A percentile compares a stretch with the other conserved stretches of the same genome.
Evolutionary conservation across 805 yeast species (phyloP).

Genomic region (Komagataella ulmi): DNA sequence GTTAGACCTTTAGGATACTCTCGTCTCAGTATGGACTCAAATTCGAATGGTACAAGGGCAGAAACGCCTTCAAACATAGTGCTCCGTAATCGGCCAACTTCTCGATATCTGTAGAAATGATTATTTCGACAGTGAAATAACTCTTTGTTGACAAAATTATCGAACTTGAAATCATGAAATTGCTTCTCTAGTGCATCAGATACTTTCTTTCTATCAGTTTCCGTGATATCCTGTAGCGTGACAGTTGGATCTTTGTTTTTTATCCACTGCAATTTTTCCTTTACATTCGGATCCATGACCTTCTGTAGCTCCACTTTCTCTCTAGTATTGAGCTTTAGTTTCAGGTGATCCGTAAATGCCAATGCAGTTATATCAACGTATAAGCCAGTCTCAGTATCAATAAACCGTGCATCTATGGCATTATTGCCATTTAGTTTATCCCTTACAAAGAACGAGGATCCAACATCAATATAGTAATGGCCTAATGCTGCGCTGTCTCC

Average conservation of each 20-base stretch:
- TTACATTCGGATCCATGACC: constrained; percentile 5
- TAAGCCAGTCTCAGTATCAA: constrained; percentile 50
- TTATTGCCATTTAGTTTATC: constrained; percentile 36
- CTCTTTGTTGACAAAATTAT: not conserved
- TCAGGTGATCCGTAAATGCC: constrained; percentile 22
- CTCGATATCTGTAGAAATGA: constrained; percentile 32
- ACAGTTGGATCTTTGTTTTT: constrained; percentile 7
- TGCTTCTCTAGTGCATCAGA: not conserved
- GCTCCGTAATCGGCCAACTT: constrained; percentile 33
- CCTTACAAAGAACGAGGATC: constrained; percentile 37
- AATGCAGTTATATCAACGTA: constrained; percentile 58
- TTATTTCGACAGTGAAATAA: constrained; percentile 40
- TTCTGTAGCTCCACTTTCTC: constrained; percentile 3
- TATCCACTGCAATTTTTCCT: constrained; percentile 4
- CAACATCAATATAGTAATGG: constrained; percentile 33
- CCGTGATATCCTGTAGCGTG: constrained; percentile 4
- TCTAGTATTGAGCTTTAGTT: constrained; percentile 5
- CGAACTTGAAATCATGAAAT: not conserved
- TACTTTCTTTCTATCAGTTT: not conserved
- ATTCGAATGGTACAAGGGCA: constrained; percentile 37
- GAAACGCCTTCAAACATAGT: constrained; percentile 42
- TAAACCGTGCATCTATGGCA: constrained; percentile 54
- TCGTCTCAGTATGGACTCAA: constrained; percentile 23
- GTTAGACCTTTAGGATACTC: constrained; percentile 32
- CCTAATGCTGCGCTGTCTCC: constrained; percentile 32